Evolutionary conservation across 2,329 filamentous ascomycete genomes (phyloP).

Genomic region (Fusarium nurragi): DNA sequence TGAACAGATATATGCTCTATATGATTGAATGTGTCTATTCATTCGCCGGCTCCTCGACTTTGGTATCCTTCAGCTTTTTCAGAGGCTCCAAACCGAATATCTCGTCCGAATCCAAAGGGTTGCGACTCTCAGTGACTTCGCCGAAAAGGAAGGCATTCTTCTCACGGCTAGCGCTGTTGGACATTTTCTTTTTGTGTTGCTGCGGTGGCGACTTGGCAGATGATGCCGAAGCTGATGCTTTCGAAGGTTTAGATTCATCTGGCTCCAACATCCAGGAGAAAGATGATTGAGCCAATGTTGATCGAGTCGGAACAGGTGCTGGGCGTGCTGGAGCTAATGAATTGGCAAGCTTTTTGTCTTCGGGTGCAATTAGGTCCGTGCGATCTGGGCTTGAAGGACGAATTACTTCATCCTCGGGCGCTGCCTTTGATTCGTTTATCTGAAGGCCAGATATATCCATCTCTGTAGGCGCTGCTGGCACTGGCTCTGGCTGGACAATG

Average conservation of each 20-base stretch:
- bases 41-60: background rate
- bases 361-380: conserved; percentile 32
- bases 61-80: conserved; percentile 39
- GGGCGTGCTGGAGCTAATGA: conserved; percentile 30
- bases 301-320: conserved; percentile 65
- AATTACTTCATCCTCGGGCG: conserved; percentile 1
- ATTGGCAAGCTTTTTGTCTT: conserved; percentile 23
- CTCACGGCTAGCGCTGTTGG: conserved; percentile 59
- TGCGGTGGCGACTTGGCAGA: conserved; percentile 46
- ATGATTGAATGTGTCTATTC: background rate
- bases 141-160: conserved; percentile 69
- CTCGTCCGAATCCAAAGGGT: conserved; percentile 56
- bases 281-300: conserved; percentile 75
- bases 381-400: conserved; percentile 19
- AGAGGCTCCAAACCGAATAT: conserved; percentile 67
- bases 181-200: conserved; percentile 54
- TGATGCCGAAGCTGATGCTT: conserved; percentile 35
- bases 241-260: conserved; percentile 50
- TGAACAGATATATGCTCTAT: conserved; percentile 9
- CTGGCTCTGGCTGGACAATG: conserved; percentile 25
- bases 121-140: conserved; percentile 55
- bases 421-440: conserved; percentile 23
- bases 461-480: conserved; percentile 3
- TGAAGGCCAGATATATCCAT: conserved; percentile 35
- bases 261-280: conserved; percentile 83